Evolutionary conservation across 2,329 filamentous ascomycete genomes (phyloP).

Genomic region (Diplodia corticola): DNA sequence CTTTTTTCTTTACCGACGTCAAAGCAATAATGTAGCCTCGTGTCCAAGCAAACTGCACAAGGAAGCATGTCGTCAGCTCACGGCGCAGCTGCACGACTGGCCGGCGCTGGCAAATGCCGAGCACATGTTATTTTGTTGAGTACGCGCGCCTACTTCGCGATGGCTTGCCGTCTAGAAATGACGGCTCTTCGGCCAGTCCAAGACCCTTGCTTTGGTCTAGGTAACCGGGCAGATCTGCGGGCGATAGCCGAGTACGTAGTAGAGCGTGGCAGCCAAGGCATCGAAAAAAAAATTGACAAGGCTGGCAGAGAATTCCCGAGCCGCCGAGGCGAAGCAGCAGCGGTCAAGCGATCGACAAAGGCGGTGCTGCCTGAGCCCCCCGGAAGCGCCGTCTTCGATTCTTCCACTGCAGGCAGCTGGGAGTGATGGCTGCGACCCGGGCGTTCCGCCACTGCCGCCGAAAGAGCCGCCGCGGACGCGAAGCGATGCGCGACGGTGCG

Average conservation of each 20-base stretch:
- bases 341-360: neutral
- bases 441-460: neutral
- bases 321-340: neutral
- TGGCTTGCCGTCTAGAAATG: neutral
- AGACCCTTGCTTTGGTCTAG: neutral
- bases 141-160: neutral
- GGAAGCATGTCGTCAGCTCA: neutral
- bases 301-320: neutral
- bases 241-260: constrained; percentile 8
- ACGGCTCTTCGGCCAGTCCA: neutral
- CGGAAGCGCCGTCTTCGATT: neutral
- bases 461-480: constrained; percentile 2
- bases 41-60: neutral
- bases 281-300: neutral
- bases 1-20: neutral
- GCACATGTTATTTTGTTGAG: neutral
- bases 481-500: neutral
- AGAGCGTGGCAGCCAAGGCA: neutral
- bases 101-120: neutral
- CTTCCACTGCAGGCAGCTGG: too few species aligned
- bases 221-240: constrained; percentile 4
- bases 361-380: neutral
- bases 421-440: neutral
- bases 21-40: neutral
- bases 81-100: neutral